Evolutionary conservation across 805 yeast genomes (phyloP), one percentile per base, ranked within the genome.

Genomic region (Yarrowia divulgata): DNA sequence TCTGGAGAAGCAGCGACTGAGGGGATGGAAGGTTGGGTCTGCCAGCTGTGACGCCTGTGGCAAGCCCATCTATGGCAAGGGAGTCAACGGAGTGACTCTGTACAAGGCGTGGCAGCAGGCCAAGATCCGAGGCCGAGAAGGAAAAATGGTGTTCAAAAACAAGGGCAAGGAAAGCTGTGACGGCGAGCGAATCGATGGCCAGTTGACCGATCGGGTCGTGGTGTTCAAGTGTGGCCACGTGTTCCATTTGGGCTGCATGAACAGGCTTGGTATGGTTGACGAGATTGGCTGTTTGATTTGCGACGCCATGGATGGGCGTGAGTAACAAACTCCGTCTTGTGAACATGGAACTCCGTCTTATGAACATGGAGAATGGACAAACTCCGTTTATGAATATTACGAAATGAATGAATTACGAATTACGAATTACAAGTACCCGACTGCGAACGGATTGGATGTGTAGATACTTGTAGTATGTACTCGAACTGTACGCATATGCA

Each of bases 21-120:
- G 79, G 45, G 98, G 97, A 0, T 89, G 96, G 92, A 81, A 88
- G 0, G 81, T 84, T 1, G 72, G 82, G 0, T 79, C 80, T 35
- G 80, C 82, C 45, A 85, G 83, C 60, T 93, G 98, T 77, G 89
- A 89, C 43, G 85, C 89, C 0, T 93, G 98, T 77, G 93, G 91
- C 0, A 87, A 87, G 71, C 80, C 80, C 23, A 79, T 93, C 42
- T 88, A 93, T 87, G 97, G 97, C 0, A 76, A 85, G 1, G 85
- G 86, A 1, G 75, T 90, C 1, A 79, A 82, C 32, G 79, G 85
- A 1, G 81, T 79, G 9, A 81, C 84, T 48, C 84, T 85, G 67
- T 81, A 82, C 52, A 80, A 70, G 62, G 77, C 76, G 55, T 74
- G 78, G 69, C 73, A 78, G 10, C 77, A 79, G 68, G 71, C 70